Evolutionary conservation across 169 alveolate species (phyloP).

Genomic region (Besnoitia besnoiti): DNA sequence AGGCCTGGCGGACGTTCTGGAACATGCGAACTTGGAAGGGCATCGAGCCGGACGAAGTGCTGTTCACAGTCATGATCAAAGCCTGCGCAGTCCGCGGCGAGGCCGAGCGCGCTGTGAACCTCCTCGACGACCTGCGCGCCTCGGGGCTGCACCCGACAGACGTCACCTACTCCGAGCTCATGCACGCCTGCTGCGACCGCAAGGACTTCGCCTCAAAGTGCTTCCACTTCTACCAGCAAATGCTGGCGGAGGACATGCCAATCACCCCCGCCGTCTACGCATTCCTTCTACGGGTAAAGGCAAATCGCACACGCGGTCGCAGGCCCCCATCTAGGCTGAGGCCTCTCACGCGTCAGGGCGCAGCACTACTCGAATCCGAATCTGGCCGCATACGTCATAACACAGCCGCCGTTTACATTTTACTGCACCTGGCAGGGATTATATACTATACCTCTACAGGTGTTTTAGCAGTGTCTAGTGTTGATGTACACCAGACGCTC

Average conservation of each 20-base stretch:
- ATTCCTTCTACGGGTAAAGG: slow-evolving; percentile 32
- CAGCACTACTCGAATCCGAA: too few species aligned
- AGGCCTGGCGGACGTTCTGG: slow-evolving; percentile 84
- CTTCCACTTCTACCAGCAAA: slow-evolving; percentile 79
- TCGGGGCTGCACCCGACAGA: slow-evolving; percentile 77
- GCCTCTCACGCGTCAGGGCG: too few species aligned
- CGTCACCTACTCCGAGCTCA: slow-evolving; percentile 72
- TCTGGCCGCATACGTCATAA: too few species aligned
- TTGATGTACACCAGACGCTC: too few species aligned
- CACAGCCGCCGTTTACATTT: too few species aligned
- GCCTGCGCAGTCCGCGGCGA: slow-evolving; percentile 58
- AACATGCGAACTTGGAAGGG: slow-evolving; percentile 81
- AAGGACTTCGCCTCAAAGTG: slow-evolving; percentile 75
- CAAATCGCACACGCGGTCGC: too few species aligned
- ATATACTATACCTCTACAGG: too few species aligned
- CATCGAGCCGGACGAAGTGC: slow-evolving; percentile 84
- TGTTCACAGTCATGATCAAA: slow-evolving; percentile 86
- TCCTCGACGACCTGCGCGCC: slow-evolving; percentile 81
- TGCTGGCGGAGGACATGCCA: slow-evolving; percentile 80
- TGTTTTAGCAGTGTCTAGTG: too few species aligned
- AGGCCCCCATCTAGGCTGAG: too few species aligned
- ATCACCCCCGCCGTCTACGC: slow-evolving; percentile 45
- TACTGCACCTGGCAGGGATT: too few species aligned
- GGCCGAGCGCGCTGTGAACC: slow-evolving; percentile 82
- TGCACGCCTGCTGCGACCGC: slow-evolving; percentile 64